Base-by-base conservation (phyloP, 2,329 filamentous ascomycete species). In the Trichoderma afroharzianum region DNA sequence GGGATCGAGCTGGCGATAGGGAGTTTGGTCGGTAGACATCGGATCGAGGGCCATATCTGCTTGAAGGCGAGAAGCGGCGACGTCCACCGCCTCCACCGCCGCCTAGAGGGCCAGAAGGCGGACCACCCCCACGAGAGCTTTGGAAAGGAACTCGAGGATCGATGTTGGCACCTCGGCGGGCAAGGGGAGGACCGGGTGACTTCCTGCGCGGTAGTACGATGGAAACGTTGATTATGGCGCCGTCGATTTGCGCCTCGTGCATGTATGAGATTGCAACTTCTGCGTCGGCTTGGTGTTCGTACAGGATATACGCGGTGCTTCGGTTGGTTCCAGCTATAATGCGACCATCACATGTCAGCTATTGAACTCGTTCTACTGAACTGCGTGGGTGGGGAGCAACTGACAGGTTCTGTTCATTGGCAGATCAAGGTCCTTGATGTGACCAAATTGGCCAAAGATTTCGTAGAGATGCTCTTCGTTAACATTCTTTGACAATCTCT, bases 181-280 rank as follows among this genome's bases (percentile, higher is more conserved):
- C 89, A 6, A 88, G 88, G 1, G 93, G 93, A 18, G 95, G 95
- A 59, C 92, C 90, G 21, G 90, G 90, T 7, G 93, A 95, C 76
- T 94, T 93, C 77, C 92, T 90, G 63, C 92, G 89, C 0, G 94
- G 94, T 43, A 97, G 85, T 30, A 97, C 93, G 75, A 98, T 96
- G 58, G 93, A 96, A 63, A 98, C 95, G 77, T 92, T 92, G 78
- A 98, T 91, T 50, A 90, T 86, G 26, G 91, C 89, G 66, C 94
- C 94, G 80, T 98, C 95, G 32, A 97, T 84, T 78, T 97, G 93
- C n/a, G 93, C 94, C 83, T 99, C 96, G 81, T 99, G 96, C 96
- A 99, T 98, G 80, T 97, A 93, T 21, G 95, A 90, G 76, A 98
- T 97, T 32, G 96, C 96, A 15, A 90, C 86, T 82, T 98, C 94